Evolutionary conservation across 1,139 yeast species (phyloP).

Genomic region (Magnusiomyces ingens): DNA sequence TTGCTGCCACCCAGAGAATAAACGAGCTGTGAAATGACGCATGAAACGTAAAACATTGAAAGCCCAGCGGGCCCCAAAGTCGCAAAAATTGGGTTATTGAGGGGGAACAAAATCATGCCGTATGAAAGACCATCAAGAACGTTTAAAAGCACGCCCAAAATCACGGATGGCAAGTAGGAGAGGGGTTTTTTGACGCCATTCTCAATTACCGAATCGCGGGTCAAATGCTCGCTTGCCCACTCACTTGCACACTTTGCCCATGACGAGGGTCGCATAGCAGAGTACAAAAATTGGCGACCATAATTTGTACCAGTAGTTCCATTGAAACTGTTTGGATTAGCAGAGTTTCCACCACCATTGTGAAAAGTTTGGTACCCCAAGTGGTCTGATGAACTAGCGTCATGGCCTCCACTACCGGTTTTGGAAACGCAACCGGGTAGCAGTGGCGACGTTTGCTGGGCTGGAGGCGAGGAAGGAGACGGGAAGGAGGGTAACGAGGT

Average conservation of each 20-base stretch:
- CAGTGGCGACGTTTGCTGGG: too few relatives aligned
- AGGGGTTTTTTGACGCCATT: constrained; percentile 35
- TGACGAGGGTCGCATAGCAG: constrained; percentile 5
- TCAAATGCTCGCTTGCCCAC: constrained; percentile 10
- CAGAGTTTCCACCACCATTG: constrained; percentile 7
- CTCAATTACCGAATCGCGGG: constrained; percentile 12
- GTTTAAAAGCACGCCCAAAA: constrained; percentile 75
- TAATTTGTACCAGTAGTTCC: too few relatives aligned
- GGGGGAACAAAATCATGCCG: constrained; percentile 95
- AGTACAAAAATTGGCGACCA: too few relatives aligned
- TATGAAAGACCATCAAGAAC: constrained; percentile 89
- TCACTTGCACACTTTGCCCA: constrained; percentile 13
- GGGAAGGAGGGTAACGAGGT: too few relatives aligned
- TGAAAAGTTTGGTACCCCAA: constrained; percentile 12
- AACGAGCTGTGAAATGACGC: constrained; percentile 79
- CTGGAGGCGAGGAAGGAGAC: too few relatives aligned
- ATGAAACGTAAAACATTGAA: constrained; percentile 89
- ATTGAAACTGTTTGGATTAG: neutral
- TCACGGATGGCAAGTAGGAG: constrained; percentile 65
- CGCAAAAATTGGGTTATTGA: constrained; percentile 71
- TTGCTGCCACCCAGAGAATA: constrained; percentile 88
- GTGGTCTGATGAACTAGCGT: constrained; percentile 7
- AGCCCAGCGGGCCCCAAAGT: constrained; percentile 81
- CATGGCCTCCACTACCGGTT: too few relatives aligned
- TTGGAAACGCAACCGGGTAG: too few relatives aligned